A percentile compares a stretch with the other conserved stretches of the same genome.
Conservation (phyloP, 805 yeast species). For the Maudiozyma saulgeensis region DNA sequence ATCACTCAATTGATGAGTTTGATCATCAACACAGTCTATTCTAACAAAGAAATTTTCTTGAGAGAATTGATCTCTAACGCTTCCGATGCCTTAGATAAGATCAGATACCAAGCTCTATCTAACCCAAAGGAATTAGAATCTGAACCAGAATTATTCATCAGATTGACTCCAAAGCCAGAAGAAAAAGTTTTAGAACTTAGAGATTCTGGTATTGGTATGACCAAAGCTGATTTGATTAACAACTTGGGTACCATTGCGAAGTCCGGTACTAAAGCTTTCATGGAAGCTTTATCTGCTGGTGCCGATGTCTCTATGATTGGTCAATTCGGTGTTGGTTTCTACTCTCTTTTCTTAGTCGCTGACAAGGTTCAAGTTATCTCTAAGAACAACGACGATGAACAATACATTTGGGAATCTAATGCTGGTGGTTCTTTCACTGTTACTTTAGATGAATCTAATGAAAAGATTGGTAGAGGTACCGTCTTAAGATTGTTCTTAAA, state of each 20-base stretch:
- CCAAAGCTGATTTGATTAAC: conserved; percentile 97
- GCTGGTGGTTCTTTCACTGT: conserved; percentile 99
- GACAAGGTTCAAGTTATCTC: conserved; percentile 98
- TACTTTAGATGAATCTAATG: conserved; percentile 79
- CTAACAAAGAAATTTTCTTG: conserved; percentile 97
- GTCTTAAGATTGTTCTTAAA: conserved; percentile 90
- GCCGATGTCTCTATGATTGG: conserved; percentile 99
- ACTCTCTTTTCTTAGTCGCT: conserved; percentile 97
- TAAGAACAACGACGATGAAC: conserved; percentile 98
- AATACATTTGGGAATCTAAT: conserved; percentile 98
- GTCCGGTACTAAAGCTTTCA: conserved; percentile 98
- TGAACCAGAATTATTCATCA: conserved; percentile 93
- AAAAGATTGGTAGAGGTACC: conserved; percentile 90
- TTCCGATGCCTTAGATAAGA: conserved; percentile 97
- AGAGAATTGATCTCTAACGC: conserved; percentile 99
- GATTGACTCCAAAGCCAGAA: conserved; percentile 96
- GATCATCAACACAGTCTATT: conserved; percentile 98
- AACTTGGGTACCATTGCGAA: conserved; percentile 99
- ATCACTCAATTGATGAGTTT: conserved; percentile 99
- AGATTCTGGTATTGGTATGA: conserved; percentile 99
- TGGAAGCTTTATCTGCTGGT: conserved; percentile 99
- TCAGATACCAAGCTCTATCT: conserved; percentile 90
- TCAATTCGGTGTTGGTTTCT: conserved; percentile 99
- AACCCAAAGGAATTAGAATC: conserved; percentile 87
- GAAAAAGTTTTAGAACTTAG: conserved; percentile 90